Evolutionary conservation across 2,329 filamentous ascomycete genomes (phyloP), one percentile per base, ranked within the genome.

Genomic region (Thielaviopsis populi): DNA sequence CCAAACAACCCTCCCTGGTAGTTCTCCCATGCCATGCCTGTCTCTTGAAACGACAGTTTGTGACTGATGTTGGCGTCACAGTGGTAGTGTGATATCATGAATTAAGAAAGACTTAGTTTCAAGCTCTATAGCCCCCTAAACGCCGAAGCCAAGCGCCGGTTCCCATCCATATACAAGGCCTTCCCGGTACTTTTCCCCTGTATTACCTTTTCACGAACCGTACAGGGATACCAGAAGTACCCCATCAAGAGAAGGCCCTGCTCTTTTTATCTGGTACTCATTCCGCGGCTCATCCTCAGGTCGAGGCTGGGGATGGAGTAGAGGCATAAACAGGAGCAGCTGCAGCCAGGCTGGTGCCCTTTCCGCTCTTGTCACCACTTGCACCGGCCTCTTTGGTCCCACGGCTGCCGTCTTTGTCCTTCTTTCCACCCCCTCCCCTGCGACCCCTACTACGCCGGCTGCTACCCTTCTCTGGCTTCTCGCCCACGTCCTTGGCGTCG

Each of bases 391-490:
- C 68, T 46, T 68, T 67, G 1, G 66, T 67, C 22, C 63, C 59
- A 6, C 13, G 15, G 19, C 37, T 56, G 37, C 15, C 61, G 27
- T 46, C 27, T 46, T 65, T 62, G 7, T 59, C 63, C 6, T 40
- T 42, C 59, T 62, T 56, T 43, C 65, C 22, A 46, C 69, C 68
- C 58, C 71, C 66, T 48, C 68, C 68, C 13, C 67, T 65, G 24
- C 68, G 65, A 2, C 69, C 67, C 37, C 67, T 43, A 30, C 63
- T 60, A 19, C 68, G 69, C 10, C 70, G 69, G 41, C 70, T 67
- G 50, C 70, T 67, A 10, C 68, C 69, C 15, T 70, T 69, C 27
- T 68, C 67, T 3, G 69, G 61, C 63, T 70, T 69, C 48, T 69
- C 69, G 5, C 60, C 61, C 41, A 22, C 7, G 11, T 30, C 63